Conservation (phyloP, 2,329 filamentous ascomycete species). For the Zymoseptoria tritici region DNA sequence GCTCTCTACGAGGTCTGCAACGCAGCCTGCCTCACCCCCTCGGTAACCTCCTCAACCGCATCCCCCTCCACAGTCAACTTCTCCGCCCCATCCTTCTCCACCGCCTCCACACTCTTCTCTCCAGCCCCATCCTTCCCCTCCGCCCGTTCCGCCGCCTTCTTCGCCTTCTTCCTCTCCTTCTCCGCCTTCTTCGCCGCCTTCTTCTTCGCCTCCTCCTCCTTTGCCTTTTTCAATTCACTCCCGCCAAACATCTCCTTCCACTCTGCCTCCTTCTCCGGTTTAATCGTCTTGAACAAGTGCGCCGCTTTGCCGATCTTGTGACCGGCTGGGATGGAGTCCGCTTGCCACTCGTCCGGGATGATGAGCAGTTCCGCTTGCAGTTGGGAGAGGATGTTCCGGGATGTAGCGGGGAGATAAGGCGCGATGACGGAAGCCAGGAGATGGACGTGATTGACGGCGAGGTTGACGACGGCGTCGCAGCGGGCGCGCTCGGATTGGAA, state of each 20-base stretch:
- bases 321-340: conserved; percentile 53
- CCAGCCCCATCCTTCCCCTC: conserved; percentile 27
- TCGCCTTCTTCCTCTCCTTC: conserved; percentile 56
- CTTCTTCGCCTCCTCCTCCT: conserved; percentile 57
- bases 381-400: conserved; percentile 68
- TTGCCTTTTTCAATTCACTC: conserved; percentile 59
- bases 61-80: conserved; percentile 30
- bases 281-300: conserved; percentile 77
- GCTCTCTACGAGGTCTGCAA: conserved; percentile 33
- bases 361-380: conserved; percentile 45
- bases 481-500: conserved; percentile 52
- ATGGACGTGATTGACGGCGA: conserved; percentile 77
- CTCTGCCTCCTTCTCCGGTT: conserved; percentile 70
- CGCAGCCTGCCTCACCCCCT: conserved; percentile 39
- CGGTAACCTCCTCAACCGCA: conserved; percentile 38
- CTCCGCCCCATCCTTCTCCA: conserved; percentile 60
- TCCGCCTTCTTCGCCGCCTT: conserved; percentile 56
- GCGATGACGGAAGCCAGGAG: conserved; percentile 70
- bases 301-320: conserved; percentile 75
- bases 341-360: conserved; percentile 53
- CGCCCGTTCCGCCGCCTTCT: conserved; percentile 58
- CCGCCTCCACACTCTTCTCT: conserved; percentile 78
- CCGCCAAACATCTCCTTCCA: conserved; percentile 73
- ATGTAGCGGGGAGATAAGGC: conserved; percentile 79
- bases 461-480: conserved; percentile 59